Base-by-base conservation (phyloP, 257 asterid genomes). In the Gentiana straminea region DNA sequence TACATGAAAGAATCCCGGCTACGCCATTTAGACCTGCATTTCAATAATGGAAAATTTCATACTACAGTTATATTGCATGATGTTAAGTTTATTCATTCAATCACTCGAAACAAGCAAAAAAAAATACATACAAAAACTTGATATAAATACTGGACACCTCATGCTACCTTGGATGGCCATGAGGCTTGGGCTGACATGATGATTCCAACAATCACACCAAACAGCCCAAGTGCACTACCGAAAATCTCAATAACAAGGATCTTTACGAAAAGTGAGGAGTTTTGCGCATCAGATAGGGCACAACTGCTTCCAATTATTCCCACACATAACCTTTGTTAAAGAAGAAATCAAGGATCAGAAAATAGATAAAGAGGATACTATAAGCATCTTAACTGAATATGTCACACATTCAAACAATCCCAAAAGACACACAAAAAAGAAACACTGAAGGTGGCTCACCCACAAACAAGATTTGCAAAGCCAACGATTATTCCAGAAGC, bases 251-350 rank as follows among this genome's bases (percentile, higher is more conserved):
- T 92, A 45, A 92, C 98, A 46, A 92, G 90, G 73, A 92, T 92
- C 84, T 92, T 92, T 41, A 92, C 98, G 56, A 92, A 92, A 33
- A 92, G 98, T 2, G 93, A 37, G n/a, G 98, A 88, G 88, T 92
- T 92, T 66, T 92, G 97, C 24, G 98, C 98, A 44, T 92, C 98
- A 9, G 97, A 88, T 55, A 92, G 71, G 11, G 98, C 98, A 44
- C 98, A 92, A 73, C 98, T 92, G 93, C 98, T 92, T 72, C 98
- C 98, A 33, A 88, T 92, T 65, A 92, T 81, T 63, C 98, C 98
- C 61, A 92, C 98, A 15, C 98, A 92, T 33, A 88, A 64, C 86
- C 98, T 92, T 70, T 13, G 63, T 43, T 51, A 34, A 52, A 63
- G 43, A 61, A 65, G 32, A 51, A 67, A 59, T 35, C 44, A 55